A percentile compares a stretch with the other conserved stretches of the same genome.
Evolutionary conservation across 2,329 filamentous ascomycete species (phyloP).

Genomic region (Epichloe brachyelytri): DNA sequence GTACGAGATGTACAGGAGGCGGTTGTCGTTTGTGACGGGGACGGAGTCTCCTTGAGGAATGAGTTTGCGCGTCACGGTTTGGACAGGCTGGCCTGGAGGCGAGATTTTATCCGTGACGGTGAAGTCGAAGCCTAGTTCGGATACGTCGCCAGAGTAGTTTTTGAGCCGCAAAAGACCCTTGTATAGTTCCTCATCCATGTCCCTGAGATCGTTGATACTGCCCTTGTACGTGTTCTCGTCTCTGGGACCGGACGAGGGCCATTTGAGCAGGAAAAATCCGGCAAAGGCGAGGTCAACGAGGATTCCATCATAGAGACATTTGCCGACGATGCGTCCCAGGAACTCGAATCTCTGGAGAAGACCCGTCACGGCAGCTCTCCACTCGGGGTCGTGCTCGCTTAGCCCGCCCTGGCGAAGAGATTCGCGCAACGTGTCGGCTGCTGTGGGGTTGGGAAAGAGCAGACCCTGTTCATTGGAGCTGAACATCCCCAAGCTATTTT

Average conservation of each 20-base stretch:
- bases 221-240: slow-evolving; percentile 67
- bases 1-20: slow-evolving; percentile 86
- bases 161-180: slow-evolving; percentile 74
- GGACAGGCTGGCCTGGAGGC: slow-evolving; percentile 30
- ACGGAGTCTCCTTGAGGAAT: slow-evolving; percentile 64
- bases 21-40: slow-evolving; percentile 80
- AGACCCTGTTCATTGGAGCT: slow-evolving; percentile 73
- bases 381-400: slow-evolving; percentile 40
- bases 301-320: slow-evolving; percentile 95
- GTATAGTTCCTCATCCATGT: slow-evolving; percentile 84
- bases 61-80: slow-evolving; percentile 61
- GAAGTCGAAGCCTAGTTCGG: slow-evolving; percentile 65
- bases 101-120: slow-evolving; percentile 64
- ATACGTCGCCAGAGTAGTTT: slow-evolving; percentile 69
- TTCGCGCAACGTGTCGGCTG: slow-evolving; percentile 56
- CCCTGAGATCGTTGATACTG: slow-evolving; percentile 87
- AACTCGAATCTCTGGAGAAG: slow-evolving; percentile 76
- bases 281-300: slow-evolving; percentile 88
- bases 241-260: slow-evolving; percentile 58
- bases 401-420: slow-evolving; percentile 38
- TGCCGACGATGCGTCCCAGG: slow-evolving; percentile 81
- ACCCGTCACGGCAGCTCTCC: slow-evolving; percentile 42
- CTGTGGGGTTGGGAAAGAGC: slow-evolving; percentile 75
- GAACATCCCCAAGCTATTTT: slow-evolving; percentile 47
- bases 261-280: slow-evolving; percentile 91